phyloP scores from a whole-genome alignment of 129 eudicot species.

The Helianthus annuus region HanXRQr2.0-SUNRISE NC_035447.2:90204601-90205100 shows the following conservation, averaged over 20 bases:
- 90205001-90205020: slow-evolving; percentile 37
- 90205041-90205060: slow-evolving; percentile 27
- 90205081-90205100: slow-evolving; percentile 60
- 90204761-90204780: slow-evolving; percentile 66
- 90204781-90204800: slow-evolving; percentile 69
- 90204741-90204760: slow-evolving; percentile 65
- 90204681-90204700: slow-evolving; percentile 76
- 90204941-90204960: slow-evolving; percentile 71
- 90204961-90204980: slow-evolving; percentile 53
- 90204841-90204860: slow-evolving; percentile 78
- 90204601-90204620: slow-evolving; percentile 73
- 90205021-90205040: slow-evolving; percentile 2
- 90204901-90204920: slow-evolving; percentile 53
- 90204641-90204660: slow-evolving; percentile 71
- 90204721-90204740: slow-evolving; percentile 52
- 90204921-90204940: slow-evolving; percentile 62
- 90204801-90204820: slow-evolving; percentile 74
- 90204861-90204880: slow-evolving; percentile 60
- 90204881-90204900: slow-evolving; percentile 68
- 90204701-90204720: slow-evolving; percentile 86
- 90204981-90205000: slow-evolving; percentile 80
- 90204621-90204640: slow-evolving; percentile 67
- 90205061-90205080: slow-evolving; percentile 15
- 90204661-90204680: slow-evolving; percentile 53
- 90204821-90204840: slow-evolving; percentile 61